phyloP scores from a whole-genome alignment of 768 basidiomycete genomes.

The Rhodotorula paludigena region DNA sequence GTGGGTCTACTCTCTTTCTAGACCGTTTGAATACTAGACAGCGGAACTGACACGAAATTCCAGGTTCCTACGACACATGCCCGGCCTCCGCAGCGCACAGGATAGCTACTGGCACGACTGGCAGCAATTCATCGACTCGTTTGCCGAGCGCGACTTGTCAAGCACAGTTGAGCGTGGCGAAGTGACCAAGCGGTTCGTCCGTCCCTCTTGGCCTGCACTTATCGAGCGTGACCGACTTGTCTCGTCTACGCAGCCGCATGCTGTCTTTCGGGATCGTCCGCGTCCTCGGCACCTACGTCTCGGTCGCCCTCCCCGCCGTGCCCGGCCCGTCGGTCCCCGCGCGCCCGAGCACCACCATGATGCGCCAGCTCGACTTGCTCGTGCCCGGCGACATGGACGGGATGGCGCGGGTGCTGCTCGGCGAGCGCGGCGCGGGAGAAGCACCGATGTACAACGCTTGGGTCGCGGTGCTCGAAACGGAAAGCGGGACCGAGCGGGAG shows the following conservation, averaged over 20 bases:
- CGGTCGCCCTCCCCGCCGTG: not conserved
- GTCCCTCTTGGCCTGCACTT: no score
- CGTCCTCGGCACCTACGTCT: conserved; percentile 34
- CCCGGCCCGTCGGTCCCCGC: not conserved
- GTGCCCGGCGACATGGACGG: conserved; percentile 34
- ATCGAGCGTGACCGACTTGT: rapidly evolving
- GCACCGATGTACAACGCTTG: conserved; percentile 22
- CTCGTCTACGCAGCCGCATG: conserved; percentile 15
- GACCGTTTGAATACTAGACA: not conserved
- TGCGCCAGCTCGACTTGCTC: conserved; percentile 29
- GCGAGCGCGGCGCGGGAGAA: not conserved
- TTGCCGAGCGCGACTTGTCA: conserved; percentile 31
- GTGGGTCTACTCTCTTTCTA: not conserved
- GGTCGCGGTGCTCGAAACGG: conserved; percentile 21
- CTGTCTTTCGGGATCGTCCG: conserved; percentile 34
- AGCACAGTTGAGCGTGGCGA: conserved; percentile 32
- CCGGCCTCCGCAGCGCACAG: conserved; percentile 23
- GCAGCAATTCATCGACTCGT: conserved; percentile 36
- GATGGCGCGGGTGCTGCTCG: conserved; percentile 1
- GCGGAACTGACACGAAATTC: not conserved
- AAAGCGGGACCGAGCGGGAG: not conserved
- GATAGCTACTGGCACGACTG: conserved; percentile 30
- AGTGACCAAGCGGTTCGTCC: conserved; percentile 32
- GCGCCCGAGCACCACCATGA: conserved; percentile 12
- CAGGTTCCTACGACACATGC: conserved; percentile 33